Conservation (phyloP, 139 green algal genomes). For the Mesotaenium endlicherianum region DNA sequence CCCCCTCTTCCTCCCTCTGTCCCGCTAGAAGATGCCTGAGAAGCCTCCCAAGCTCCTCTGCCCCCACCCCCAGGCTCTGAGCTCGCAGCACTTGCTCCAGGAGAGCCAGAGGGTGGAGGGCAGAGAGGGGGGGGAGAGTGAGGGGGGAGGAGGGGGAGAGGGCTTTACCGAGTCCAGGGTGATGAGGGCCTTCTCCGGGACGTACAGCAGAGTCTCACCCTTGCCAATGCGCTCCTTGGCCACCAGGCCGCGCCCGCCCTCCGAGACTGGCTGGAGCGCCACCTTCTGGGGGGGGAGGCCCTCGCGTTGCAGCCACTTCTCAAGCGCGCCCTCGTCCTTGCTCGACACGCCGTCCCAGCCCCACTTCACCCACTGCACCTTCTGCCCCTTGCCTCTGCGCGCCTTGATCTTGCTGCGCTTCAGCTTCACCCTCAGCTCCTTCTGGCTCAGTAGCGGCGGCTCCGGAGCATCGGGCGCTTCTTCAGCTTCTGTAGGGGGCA, state of each 20-base stretch:
- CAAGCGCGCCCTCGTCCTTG: not conserved
- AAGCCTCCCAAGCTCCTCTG: no score
- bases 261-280: not conserved
- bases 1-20: no score
- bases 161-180: constrained; percentile 58
- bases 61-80: no score
- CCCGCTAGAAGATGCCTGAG: no score
- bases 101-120: no score
- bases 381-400: not conserved
- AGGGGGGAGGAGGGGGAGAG: no score
- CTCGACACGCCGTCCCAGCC: not conserved
- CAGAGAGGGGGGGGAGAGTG: no score
- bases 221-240: constrained; percentile 42
- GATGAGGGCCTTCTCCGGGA: constrained; percentile 59
- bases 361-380: not conserved
- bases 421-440: not conserved
- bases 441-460: no score
- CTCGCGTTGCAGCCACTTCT: constrained; percentile 24
- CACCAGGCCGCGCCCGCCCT: constrained; percentile 62
- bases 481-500: no score
- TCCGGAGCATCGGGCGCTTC: no score
- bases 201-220: constrained; percentile 57
- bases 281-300: constrained; percentile 54
- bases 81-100: no score
- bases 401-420: not conserved